Conservation (phyloP, 2,329 filamentous ascomycete species). For the Cordyceps javanica region DNA sequence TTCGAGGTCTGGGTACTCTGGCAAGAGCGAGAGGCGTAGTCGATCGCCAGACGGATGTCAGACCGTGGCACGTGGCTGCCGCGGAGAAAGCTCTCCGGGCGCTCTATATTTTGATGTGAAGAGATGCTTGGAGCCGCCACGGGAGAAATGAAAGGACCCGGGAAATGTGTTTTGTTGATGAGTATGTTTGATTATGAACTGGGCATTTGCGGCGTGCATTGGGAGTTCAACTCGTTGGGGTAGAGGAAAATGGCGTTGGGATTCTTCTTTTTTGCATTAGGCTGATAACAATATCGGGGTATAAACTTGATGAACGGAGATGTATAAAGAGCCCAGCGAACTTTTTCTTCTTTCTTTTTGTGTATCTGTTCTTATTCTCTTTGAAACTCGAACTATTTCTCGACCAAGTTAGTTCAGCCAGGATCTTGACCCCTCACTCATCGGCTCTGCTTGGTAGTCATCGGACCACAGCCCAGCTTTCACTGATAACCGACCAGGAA, state of each 20-base stretch:
- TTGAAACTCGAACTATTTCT: too few relatives aligned
- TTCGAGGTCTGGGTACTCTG: slow-evolving; percentile 61
- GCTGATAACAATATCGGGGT: background rate
- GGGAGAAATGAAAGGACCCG: background rate
- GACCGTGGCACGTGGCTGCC: slow-evolving; percentile 72
- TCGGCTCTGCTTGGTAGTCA: background rate
- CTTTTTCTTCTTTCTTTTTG: too few relatives aligned
- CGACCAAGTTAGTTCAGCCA: too few relatives aligned
- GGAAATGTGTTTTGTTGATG: background rate
- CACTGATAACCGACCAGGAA: too few relatives aligned
- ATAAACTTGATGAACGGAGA: background rate
- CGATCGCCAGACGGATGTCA: slow-evolving; percentile 51
- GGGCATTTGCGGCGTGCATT: background rate
- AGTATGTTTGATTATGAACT: background rate
- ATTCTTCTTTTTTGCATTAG: background rate
- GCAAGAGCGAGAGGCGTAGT: slow-evolving; percentile 60
- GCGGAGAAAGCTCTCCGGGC: slow-evolving; percentile 63
- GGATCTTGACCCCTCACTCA: too few relatives aligned
- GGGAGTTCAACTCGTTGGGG: background rate
- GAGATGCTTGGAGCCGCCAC: background rate
- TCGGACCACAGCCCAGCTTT: too few relatives aligned
- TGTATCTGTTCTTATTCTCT: slow-evolving; percentile 2
- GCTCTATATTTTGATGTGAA: slow-evolving; percentile 56
- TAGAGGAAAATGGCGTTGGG: background rate
- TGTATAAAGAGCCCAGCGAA: background rate